Conservation (phyloP, 257 asterid species). For the Jasminum sambac region DNA sequence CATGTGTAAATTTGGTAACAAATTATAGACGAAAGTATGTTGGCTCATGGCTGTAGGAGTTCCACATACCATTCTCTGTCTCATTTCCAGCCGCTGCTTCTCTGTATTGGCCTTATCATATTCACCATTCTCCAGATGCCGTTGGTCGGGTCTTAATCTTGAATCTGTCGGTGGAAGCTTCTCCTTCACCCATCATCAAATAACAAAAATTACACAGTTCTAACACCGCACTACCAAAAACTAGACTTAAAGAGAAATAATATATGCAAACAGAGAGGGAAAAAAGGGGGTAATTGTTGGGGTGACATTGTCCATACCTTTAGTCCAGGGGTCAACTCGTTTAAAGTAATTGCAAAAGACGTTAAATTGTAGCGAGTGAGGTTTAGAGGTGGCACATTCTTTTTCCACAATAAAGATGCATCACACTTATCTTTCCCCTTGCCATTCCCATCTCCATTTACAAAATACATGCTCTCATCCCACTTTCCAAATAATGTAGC, state of each 20-base stretch:
- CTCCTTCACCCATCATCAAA: conserved; percentile 70
- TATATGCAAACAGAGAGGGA: conserved; percentile 7
- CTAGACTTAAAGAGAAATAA: conserved; percentile 18
- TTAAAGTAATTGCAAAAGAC: conserved; percentile 80
- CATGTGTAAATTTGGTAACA: not conserved
- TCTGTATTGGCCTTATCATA: conserved; percentile 84
- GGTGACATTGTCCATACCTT: conserved; percentile 51
- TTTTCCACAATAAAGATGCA: conserved; percentile 70
- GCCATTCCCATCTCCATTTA: conserved; percentile 59
- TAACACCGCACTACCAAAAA: conserved; percentile 32
- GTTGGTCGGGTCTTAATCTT: conserved; percentile 91
- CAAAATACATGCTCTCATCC: conserved; percentile 77
- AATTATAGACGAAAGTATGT: not conserved
- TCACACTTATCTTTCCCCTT: conserved; percentile 52
- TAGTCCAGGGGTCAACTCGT: conserved; percentile 78
- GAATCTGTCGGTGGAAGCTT: conserved; percentile 98
- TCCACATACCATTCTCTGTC: conserved; percentile 77
- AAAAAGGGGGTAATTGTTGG: conserved; percentile 9
- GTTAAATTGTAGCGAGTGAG: conserved; percentile 80
- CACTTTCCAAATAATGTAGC: conserved; percentile 85
- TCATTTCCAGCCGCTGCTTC: conserved; percentile 78
- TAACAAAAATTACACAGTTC: conserved; percentile 52
- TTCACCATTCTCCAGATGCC: conserved; percentile 85
- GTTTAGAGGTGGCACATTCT: conserved; percentile 55
- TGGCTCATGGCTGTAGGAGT: not conserved